phyloP scores from a whole-genome alignment of 2,329 filamentous ascomycete species.

The Microcyclospora tardicrescens region DNA sequence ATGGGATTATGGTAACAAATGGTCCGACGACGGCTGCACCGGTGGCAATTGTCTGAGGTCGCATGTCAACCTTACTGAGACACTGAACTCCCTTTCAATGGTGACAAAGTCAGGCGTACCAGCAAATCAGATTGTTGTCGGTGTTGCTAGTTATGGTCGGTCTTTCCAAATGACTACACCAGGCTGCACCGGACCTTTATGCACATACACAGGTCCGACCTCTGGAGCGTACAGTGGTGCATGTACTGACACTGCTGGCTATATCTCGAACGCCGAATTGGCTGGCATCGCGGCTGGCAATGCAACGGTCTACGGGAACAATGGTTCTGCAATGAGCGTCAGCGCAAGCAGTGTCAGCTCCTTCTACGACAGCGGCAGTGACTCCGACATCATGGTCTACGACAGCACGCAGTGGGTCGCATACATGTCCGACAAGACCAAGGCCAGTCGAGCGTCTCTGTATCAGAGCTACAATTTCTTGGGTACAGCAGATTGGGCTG shows the following conservation, averaged over 20 bases:
- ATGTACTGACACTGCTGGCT: conserved; percentile 24
- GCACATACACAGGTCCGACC: conserved; percentile 7
- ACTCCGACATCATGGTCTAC: conserved; percentile 7
- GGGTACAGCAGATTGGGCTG: conserved; percentile 26
- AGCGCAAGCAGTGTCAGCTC: background rate
- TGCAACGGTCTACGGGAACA: too few species aligned
- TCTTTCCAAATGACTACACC: conserved; percentile 26
- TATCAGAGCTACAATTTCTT: conserved; percentile 18
- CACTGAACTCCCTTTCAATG: conserved; percentile 9
- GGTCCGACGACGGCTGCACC: conserved; percentile 17
- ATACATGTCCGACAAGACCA: conserved; percentile 14
- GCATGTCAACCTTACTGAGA: conserved; percentile 18
- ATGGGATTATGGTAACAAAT: conserved; percentile 26
- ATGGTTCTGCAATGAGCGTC: conserved; percentile 17
- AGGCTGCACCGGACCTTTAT: conserved; percentile 14
- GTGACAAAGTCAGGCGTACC: conserved; percentile 10
- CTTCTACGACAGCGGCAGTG: background rate
- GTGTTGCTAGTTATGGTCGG: conserved; percentile 24
- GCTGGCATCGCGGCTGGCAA: too few species aligned
- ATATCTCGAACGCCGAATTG: conserved; percentile 24
- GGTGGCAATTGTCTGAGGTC: conserved; percentile 17
- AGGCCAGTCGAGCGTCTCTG: conserved; percentile 8
- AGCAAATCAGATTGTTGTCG: conserved; percentile 22
- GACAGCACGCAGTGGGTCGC: conserved; percentile 11
- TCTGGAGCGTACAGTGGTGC: background rate